Conservation (phyloP, 805 yeast species). For the Pichia manshurica region DNA sequence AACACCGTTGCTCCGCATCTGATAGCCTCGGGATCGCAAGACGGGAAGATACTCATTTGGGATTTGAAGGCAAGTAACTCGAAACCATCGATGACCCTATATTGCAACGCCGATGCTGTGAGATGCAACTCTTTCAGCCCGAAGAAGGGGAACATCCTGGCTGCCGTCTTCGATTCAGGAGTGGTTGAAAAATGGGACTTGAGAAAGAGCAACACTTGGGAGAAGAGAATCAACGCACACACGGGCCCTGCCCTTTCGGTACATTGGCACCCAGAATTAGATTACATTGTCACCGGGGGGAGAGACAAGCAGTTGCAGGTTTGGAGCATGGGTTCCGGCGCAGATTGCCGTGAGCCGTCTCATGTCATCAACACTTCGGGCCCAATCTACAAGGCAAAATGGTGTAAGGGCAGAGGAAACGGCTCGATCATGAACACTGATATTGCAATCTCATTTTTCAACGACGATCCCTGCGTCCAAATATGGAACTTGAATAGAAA, state of each 20-base stretch:
- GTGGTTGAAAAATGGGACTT: conserved; percentile 81
- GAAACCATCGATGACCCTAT: conserved; percentile 46
- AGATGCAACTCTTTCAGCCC: conserved; percentile 50
- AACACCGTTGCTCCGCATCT: conserved; percentile 34
- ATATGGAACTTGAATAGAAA: conserved; percentile 67
- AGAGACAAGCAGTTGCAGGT: conserved; percentile 78
- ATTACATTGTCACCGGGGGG: conserved; percentile 86
- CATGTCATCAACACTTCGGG: conserved; percentile 67
- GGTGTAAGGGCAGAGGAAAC: conserved; percentile 46
- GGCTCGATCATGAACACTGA: conserved; percentile 49
- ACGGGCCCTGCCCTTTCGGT: conserved; percentile 85
- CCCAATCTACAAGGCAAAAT: conserved; percentile 70
- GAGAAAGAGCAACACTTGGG: conserved; percentile 57
- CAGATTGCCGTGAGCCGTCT: conserved; percentile 51
- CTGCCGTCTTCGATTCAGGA: conserved; percentile 86
- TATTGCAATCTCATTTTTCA: conserved; percentile 67
- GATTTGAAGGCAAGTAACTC: conserved; percentile 48
- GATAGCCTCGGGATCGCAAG: conserved; percentile 66
- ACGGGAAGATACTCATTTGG: conserved; percentile 74
- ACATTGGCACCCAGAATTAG: conserved; percentile 82
- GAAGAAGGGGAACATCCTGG: conserved; percentile 50
- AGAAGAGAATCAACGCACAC: conserved; percentile 78
- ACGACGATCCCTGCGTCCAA: conserved; percentile 65
- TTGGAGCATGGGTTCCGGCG: conserved; percentile 52
- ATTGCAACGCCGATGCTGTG: conserved; percentile 67